Percentiles rank a stretch among this genome's conserved stretches.
Evolutionary conservation across 306 rosid species (phyloP).

Genomic region (Quercus suber): DNA sequence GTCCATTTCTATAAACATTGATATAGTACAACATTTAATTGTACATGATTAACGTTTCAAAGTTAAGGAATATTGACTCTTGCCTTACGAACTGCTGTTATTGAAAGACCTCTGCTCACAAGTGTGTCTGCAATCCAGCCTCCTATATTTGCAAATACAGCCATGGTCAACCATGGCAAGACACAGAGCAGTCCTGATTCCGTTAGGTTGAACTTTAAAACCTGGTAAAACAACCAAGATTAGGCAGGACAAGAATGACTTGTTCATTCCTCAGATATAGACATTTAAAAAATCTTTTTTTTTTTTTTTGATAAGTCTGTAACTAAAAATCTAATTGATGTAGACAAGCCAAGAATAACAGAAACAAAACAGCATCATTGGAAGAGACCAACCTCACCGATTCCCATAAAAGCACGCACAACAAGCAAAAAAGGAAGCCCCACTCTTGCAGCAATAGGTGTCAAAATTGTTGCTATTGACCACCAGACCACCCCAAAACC

Average conservation of each 20-base stretch:
- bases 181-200: constrained; percentile 96
- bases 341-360: constrained; percentile 7
- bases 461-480: constrained; percentile 87
- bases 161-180: constrained; percentile 98
- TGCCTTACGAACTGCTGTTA: constrained; percentile 90
- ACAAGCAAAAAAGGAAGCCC: constrained; percentile 86
- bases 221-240: constrained; percentile 50
- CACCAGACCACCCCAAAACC: constrained; percentile 98
- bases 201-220: constrained; percentile 93
- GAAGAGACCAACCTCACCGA: constrained; percentile 83
- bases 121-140: constrained; percentile 99
- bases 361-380: constrained; percentile 3
- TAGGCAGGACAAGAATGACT: constrained; percentile 11
- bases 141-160: constrained; percentile 89
- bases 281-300: too few species aligned
- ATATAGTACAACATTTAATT: background rate
- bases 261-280: background rate
- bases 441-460: constrained; percentile 84
- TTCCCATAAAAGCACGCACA: constrained; percentile 94
- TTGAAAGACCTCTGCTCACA: constrained; percentile 82
- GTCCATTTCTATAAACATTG: background rate
- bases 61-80: constrained; percentile 19
- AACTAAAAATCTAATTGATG: background rate
- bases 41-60: constrained; percentile 1
- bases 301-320: too few species aligned